phyloP scores from a whole-genome alignment of 805 yeast species.

The Yamadazyma phyllophila region DNA sequence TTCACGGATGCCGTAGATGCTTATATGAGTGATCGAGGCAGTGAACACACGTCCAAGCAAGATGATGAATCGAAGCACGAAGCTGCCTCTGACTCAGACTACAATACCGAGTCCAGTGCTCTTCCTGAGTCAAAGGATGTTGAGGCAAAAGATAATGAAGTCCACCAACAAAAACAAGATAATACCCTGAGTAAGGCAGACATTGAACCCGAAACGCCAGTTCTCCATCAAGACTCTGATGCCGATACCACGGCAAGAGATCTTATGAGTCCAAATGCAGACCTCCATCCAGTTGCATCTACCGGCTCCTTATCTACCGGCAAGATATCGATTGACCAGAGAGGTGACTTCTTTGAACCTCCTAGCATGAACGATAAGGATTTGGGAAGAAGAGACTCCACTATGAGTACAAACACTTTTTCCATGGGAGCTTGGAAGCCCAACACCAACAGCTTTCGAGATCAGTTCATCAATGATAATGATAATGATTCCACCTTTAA shows the following conservation, averaged over 20 bases:
- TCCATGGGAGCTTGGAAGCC: conserved; percentile 61
- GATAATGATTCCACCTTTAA: conserved; percentile 37
- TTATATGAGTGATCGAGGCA: conserved; percentile 21
- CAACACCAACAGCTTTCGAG: conserved; percentile 49
- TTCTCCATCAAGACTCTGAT: neutral
- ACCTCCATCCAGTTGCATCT: conserved; percentile 22
- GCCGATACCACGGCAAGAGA: neutral
- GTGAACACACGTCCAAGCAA: neutral
- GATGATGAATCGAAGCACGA: neutral
- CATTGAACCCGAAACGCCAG: too few species aligned
- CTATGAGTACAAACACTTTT: conserved; percentile 35
- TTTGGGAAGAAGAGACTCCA: conserved; percentile 30
- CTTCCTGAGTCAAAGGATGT: too few species aligned
- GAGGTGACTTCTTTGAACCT: conserved; percentile 15
- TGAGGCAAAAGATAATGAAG: too few species aligned
- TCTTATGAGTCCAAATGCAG: conserved; percentile 1
- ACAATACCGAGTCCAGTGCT: too few species aligned
- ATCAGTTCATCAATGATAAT: conserved; percentile 45
- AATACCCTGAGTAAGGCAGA: too few species aligned
- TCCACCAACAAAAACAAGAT: too few species aligned
- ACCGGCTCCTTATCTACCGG: conserved; percentile 32
- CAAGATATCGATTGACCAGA: conserved; percentile 20
- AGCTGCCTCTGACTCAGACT: neutral
- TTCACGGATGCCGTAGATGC: conserved; percentile 34
- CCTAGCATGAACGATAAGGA: conserved; percentile 12